Conservation (phyloP, 371 early-diverging fungal species). For the Rhizomucor pusillus region DNA sequence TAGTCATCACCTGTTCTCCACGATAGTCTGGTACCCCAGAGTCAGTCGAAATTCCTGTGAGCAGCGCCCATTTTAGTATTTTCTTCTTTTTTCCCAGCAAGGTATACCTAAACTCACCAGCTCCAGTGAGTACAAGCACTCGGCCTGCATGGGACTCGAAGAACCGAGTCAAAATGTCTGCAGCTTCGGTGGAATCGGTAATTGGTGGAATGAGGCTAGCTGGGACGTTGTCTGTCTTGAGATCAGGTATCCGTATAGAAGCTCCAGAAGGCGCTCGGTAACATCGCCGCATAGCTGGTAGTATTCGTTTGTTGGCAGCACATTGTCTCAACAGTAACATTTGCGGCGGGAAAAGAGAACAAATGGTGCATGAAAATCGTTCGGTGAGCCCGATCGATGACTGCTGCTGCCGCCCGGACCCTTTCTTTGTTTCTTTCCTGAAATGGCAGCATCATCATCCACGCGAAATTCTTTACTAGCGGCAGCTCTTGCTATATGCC, state of each 20-base stretch:
- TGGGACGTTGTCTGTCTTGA: background rate
- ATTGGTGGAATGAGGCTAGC: background rate
- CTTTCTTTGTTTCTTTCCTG: background rate
- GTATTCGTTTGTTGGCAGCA: background rate
- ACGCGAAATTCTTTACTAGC: background rate
- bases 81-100: background rate
- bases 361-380: background rate
- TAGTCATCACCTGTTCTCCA: constrained; percentile 64
- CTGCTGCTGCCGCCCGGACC: no score
- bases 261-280: background rate
- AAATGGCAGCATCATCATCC: background rate
- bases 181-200: constrained; percentile 1
- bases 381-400: no score
- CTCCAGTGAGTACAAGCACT: constrained; percentile 52
- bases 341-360: background rate
- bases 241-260: background rate
- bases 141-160: constrained; percentile 27
- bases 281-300: background rate
- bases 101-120: constrained; percentile 23
- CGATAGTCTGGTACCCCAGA: constrained; percentile 92
- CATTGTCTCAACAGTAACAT: background rate
- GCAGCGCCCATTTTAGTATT: background rate
- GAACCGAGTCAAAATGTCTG: constrained; percentile 1
- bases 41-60: constrained; percentile 72
- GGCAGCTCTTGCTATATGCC: background rate